Base-by-base conservation (phyloP, 495 filamentous ascomycete genomes). In the Baudoinia panamericana region DNA sequence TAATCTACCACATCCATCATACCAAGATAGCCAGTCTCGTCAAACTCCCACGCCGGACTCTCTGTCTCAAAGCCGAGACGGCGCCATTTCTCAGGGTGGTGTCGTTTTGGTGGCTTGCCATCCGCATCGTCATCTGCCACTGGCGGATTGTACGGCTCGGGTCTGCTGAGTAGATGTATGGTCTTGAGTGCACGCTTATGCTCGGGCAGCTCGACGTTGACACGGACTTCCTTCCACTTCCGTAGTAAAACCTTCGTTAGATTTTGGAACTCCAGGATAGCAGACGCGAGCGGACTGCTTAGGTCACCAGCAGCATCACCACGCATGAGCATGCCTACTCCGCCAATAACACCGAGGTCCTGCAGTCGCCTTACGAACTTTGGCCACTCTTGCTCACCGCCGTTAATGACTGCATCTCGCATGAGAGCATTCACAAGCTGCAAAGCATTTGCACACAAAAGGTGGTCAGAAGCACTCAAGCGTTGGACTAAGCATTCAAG, bases 1-100 rank as follows among this genome's bases (percentile, higher is more conserved):
- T 82, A 99, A 59, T 96, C 86, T 5, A 84, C 86, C 53, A 96
- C 56, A 58, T 99, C 90, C 85, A 96, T 93, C 77, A 99, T 84
- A 16, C 92, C 90, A 29, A 99, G 60, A 56, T 88, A 96, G 1
- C 90, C 90, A 13, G 79, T 76, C 18, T 74, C 68, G 2, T 85
- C 76, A 59, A 99, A 96, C 50, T 96, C 90, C 46, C 66, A 61
- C 0, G 76, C 76, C 8, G 90, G 90, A 42, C 70, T 82, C 56
- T 96, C 92, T 0, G 84, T 78, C 59, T 90, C 82, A 53, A 99
- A 99, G 2, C 90, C 90, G 25, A 97, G 59, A 29, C 88, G 68
- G 41, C 86, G 67, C 90, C 90, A 97, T 60, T 94, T 95, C 51
- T 93, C 84, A 0, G 92, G 80, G 50, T 87, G 81, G 37, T 88